A percentile compares a stretch with the other conserved stretches of the same genome.
These are phyloP conservation scores for Papilionanthe hybrid DNA, from an alignment of 116 monocot genomes.

Conservation along the genomic window DNA sequence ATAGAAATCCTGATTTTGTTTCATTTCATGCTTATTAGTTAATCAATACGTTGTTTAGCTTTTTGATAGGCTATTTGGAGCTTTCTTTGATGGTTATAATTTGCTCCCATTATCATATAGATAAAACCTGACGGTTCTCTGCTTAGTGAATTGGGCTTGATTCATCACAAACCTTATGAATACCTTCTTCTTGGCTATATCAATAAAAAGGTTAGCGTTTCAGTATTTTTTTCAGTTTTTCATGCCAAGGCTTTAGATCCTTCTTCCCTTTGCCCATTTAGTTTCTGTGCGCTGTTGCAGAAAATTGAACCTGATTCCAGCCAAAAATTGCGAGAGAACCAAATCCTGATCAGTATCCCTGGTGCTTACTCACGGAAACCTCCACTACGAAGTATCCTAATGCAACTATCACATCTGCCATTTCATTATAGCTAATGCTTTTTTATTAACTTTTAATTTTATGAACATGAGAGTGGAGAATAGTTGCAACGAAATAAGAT, in stretches of 20 bases:
- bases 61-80: background rate
- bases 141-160: constrained; percentile 75
- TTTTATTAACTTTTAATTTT: too few relatives aligned
- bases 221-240: background rate
- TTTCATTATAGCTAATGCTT: background rate
- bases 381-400: constrained; percentile 76
- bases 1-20: background rate
- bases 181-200: constrained; percentile 78
- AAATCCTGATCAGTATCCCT: constrained; percentile 66
- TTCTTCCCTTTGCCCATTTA: background rate
- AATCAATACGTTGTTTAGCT: background rate
- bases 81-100: background rate
- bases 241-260: background rate
- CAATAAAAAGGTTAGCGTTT: constrained; percentile 41
- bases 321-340: constrained; percentile 1
- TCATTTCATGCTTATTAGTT: background rate
- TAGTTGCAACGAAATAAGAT: too few relatives aligned
- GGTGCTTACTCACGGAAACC: constrained; percentile 91
- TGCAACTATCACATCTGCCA: background rate
- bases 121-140: constrained; percentile 81
- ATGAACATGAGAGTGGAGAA: too few relatives aligned
- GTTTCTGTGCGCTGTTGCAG: constrained; percentile 20
- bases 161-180: constrained; percentile 97
- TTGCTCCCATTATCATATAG: constrained; percentile 31
- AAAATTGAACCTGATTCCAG: background rate